Conservation (phyloP, 768 basidiomycete genomes). For the Agrocybe pediades region DNA sequence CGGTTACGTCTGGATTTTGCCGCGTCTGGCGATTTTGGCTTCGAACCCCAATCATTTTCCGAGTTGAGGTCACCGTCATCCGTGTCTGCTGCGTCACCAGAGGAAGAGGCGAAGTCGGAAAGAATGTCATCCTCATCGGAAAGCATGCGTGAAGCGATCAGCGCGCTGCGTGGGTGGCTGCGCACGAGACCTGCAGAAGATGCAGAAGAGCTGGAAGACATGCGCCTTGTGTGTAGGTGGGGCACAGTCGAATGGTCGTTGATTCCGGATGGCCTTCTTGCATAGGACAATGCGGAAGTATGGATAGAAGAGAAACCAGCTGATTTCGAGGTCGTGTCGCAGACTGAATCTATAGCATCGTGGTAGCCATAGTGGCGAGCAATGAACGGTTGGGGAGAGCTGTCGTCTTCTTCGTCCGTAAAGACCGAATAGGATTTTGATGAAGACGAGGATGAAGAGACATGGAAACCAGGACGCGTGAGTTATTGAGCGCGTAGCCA, state of each 20-base stretch:
- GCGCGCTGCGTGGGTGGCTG: slow-evolving; percentile 44
- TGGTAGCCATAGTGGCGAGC: slow-evolving; percentile 33
- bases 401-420: slow-evolving; percentile 68
- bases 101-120: slow-evolving; percentile 41
- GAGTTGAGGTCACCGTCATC: slow-evolving; percentile 30
- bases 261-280: slow-evolving; percentile 70
- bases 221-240: slow-evolving; percentile 50
- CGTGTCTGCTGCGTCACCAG: slow-evolving; percentile 36
- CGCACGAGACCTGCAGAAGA: slow-evolving; percentile 29
- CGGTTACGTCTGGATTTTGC: slow-evolving; percentile 50
- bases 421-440: slow-evolving; percentile 64
- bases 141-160: slow-evolving; percentile 38
- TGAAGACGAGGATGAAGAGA: slow-evolving; percentile 63
- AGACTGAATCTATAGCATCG: slow-evolving; percentile 40
- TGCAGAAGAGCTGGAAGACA: slow-evolving; percentile 45
- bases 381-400: slow-evolving; percentile 33
- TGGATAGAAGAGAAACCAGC: slow-evolving; percentile 34
- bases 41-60: slow-evolving; percentile 24
- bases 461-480: slow-evolving; percentile 49
- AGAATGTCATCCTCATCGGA: slow-evolving; percentile 49
- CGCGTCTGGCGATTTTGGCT: slow-evolving; percentile 23
- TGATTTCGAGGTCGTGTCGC: slow-evolving; percentile 47
- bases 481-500: slow-evolving; percentile 53
- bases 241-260: slow-evolving; percentile 68
- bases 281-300: slow-evolving; percentile 58